Evolutionary conservation across 1,139 yeast genomes (phyloP).

Genomic region (Sugiyamaella sp.): DNA sequence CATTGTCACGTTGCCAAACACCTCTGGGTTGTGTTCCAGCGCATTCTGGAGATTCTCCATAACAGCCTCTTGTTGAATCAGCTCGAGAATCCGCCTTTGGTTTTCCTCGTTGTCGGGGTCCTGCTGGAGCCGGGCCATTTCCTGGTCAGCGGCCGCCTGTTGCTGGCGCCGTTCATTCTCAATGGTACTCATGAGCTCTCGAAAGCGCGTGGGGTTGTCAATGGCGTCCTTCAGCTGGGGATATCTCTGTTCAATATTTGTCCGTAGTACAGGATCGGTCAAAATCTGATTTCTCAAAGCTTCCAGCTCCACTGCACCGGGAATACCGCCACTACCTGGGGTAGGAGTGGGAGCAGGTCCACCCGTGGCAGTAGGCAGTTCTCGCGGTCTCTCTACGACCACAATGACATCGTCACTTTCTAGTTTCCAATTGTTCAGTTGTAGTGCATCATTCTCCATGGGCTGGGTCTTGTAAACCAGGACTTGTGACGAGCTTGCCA

Average conservation of each 20-base stretch:
- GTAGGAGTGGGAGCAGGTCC: conserved; percentile 34
- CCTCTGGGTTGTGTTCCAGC: conserved; percentile 85
- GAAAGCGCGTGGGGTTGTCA: conserved; percentile 58
- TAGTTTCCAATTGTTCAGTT: conserved; percentile 53
- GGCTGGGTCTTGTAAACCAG: conserved; percentile 52
- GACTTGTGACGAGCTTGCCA: conserved; percentile 52
- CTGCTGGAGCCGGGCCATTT: conserved; percentile 53
- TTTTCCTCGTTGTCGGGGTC: conserved; percentile 78
- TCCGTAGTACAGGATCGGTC: conserved; percentile 40
- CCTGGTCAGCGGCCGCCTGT: conserved; percentile 41
- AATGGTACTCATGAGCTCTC: conserved; percentile 47
- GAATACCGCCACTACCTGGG: conserved; percentile 43
- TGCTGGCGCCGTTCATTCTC: conserved; percentile 40
- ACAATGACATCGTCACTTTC: conserved; percentile 62
- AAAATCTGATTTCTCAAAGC: conserved; percentile 42
- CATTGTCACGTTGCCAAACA: conserved; percentile 82
- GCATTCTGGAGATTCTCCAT: conserved; percentile 81
- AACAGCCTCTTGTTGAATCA: conserved; percentile 71
- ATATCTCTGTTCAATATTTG: conserved; percentile 40
- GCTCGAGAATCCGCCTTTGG: conserved; percentile 66
- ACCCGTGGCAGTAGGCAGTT: conserved; percentile 17
- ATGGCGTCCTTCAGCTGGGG: conserved; percentile 48
- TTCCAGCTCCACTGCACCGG: conserved; percentile 45
- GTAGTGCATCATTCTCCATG: conserved; percentile 44
- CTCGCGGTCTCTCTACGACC: conserved; percentile 31